Base-by-base conservation (phyloP, 2,329 filamentous ascomycete genomes). In the Camillea tinctor region DNA sequence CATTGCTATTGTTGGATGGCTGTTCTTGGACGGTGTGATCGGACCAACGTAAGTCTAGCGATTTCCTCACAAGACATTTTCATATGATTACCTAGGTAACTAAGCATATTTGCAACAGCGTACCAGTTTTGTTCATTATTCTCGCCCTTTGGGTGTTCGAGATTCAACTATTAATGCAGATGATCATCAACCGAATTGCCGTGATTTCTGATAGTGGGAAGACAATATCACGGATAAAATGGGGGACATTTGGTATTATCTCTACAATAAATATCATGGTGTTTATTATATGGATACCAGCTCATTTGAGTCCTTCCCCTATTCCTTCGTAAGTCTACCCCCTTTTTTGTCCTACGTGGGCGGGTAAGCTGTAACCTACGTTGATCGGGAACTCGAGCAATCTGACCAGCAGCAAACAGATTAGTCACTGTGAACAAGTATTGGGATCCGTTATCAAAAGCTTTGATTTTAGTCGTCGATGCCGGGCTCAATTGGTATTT, bases 391-490 rank as follows among this genome's bases (percentile, higher is more conserved):
- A 11, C 26, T 17, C 19, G 26, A 6, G 5, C 22, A 50, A 11
- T 1, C 6, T n/a, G 15, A 17, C 9, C 20, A 57, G 13, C 51
- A 56, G 22, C 40, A 21, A 3, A 1, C 36, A 75, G 71, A 1
- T 71, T 69, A 50, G 75, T 82, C 5, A 57, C 65, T 0, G 73
- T 84, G 58, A 85, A 85, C 62, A 68, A 76, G 0, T 70, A 81
- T 22, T 85, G 82, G 82, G 82, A 85, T 55, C 78, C 81, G 22
- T 71, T 77, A 23, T 81, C 81, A 15, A 85, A 85, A 62, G 74
- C 79, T 1, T 72, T 85, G 2, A 83, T 84, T 61, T 68, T 83
- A 2, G 54, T 82, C 1, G 74, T 84, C 6, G 82, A 85, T 59
- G 80, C 75, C 1, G 70, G 66, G 0, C 75, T 85, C n/a, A 85